A percentile compares a stretch with the other conserved stretches of the same genome.
phyloP scores from a whole-genome alignment of 768 basidiomycete genomes.

The Pulveroboletus sp. region DNA sequence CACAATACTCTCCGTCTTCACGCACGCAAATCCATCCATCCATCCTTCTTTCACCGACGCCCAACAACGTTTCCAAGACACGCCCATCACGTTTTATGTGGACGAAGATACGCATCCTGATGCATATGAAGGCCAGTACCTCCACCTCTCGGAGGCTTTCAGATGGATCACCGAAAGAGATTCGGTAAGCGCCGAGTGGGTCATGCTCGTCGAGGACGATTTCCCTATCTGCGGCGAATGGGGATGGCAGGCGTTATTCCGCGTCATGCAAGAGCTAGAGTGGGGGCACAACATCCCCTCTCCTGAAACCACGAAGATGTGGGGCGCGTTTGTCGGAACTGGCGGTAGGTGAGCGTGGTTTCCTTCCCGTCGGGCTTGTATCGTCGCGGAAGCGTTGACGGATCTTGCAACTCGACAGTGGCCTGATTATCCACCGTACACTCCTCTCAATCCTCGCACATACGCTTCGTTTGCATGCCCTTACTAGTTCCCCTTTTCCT shows the following conservation, averaged over 20 bases:
- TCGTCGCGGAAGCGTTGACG: not conserved
- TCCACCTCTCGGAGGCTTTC: constrained; percentile 40
- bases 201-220: constrained; percentile 43
- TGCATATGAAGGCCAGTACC: constrained; percentile 30
- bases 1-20: constrained; percentile 35
- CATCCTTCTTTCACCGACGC: constrained; percentile 33
- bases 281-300: constrained; percentile 11
- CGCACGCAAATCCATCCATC: constrained; percentile 24
- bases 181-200: constrained; percentile 32
- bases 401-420: constrained; percentile 22
- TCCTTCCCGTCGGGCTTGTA: not conserved
- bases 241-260: constrained; percentile 31
- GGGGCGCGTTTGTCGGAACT: constrained; percentile 39
- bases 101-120: constrained; percentile 30
- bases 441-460: constrained; percentile 33
- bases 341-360: constrained; percentile 33
- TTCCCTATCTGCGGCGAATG: constrained; percentile 38
- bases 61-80: constrained; percentile 22
- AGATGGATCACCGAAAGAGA: constrained; percentile 29
- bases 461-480: constrained; percentile 31
- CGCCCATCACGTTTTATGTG: constrained; percentile 17
- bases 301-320: constrained; percentile 16
- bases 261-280: constrained; percentile 32
- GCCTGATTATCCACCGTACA: constrained; percentile 37
- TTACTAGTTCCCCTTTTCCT: constrained; percentile 24